Percentiles rank a stretch among this genome's conserved stretches.
Conservation (phyloP, 2,329 filamentous ascomycete genomes). For the Hymenoscyphus scutula region DNA sequence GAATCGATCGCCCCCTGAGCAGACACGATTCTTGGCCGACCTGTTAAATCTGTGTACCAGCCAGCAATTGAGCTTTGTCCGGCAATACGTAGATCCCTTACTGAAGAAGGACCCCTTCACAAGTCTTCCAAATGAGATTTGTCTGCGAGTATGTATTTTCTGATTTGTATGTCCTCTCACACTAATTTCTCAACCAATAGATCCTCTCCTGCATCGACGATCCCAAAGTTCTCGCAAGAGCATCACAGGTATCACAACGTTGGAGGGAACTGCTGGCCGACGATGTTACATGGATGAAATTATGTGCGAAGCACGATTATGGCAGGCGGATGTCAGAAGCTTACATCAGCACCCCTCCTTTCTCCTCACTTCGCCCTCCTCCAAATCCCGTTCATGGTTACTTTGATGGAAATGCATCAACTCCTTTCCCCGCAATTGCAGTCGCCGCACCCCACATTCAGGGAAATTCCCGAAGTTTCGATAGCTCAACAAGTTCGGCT, state of each 20-base stretch:
- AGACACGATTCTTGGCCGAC: slow-evolving; percentile 80
- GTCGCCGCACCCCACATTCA: slow-evolving; percentile 38
- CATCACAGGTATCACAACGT: slow-evolving; percentile 91
- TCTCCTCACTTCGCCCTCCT: slow-evolving; percentile 28
- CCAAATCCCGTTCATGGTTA: slow-evolving; percentile 30
- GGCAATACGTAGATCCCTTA: slow-evolving; percentile 90
- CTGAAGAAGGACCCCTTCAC: slow-evolving; percentile 96
- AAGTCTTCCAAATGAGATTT: slow-evolving; percentile 87
- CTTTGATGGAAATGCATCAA: slow-evolving; percentile 28
- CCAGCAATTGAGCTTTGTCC: slow-evolving; percentile 91
- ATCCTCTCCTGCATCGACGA: slow-evolving; percentile 97
- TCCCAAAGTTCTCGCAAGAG: slow-evolving; percentile 85
- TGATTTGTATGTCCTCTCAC: background rate
- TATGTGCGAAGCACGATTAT: slow-evolving; percentile 96
- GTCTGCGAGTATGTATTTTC: slow-evolving; percentile 66
- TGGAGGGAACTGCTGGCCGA: slow-evolving; percentile 94
- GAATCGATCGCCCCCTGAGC: slow-evolving; percentile 70
- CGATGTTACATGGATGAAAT: slow-evolving; percentile 96
- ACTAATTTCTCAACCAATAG: slow-evolving; percentile 43
- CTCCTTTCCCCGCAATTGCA: slow-evolving; percentile 46
- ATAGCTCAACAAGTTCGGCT: slow-evolving; percentile 45
- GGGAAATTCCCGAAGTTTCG: slow-evolving; percentile 50
- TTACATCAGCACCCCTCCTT: slow-evolving; percentile 25
- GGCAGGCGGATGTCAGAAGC: slow-evolving; percentile 52
- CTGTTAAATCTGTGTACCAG: slow-evolving; percentile 92